These are phyloP conservation scores for Cercospora brassicicola DNA, from an alignment of 2,329 filamentous ascomycete species.

Conservation along the genomic window DNA sequence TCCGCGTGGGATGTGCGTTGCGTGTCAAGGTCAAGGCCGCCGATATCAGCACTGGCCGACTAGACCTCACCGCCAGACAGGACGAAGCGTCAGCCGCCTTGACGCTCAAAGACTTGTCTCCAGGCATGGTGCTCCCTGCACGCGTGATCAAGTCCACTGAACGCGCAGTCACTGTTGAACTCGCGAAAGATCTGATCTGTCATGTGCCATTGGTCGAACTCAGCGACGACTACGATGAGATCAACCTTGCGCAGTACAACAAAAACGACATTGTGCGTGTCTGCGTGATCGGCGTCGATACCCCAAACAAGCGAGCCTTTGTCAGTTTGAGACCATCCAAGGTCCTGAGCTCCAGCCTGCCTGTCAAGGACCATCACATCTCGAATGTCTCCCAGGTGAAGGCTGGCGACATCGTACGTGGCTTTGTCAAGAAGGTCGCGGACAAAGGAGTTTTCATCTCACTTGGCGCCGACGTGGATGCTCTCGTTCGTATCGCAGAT, in stretches of 20 bases:
- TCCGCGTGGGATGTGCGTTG: conserved; percentile 86
- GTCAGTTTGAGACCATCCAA: conserved; percentile 84
- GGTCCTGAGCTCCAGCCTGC: conserved; percentile 79
- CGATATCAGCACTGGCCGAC: conserved; percentile 68
- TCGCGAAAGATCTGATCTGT: conserved; percentile 76
- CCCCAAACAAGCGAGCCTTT: conserved; percentile 77
- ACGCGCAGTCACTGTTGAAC: conserved; percentile 77
- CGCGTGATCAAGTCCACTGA: conserved; percentile 84
- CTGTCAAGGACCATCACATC: conserved; percentile 79
- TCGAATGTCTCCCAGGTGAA: conserved; percentile 68
- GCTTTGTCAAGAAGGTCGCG: conserved; percentile 86
- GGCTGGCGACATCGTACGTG: conserved; percentile 76
- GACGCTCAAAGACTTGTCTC: conserved; percentile 69
- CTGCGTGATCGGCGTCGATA: conserved; percentile 78
- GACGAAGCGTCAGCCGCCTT: conserved; percentile 53
- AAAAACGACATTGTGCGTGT: conserved; percentile 87
- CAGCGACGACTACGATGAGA: conserved; percentile 79
- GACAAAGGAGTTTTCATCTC: conserved; percentile 87
- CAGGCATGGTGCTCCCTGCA: conserved; percentile 78
- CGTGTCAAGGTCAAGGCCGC: conserved; percentile 75
- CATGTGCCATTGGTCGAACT: conserved; percentile 81
- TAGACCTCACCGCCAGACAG: conserved; percentile 65
- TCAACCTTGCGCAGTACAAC: conserved; percentile 70
- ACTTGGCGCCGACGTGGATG: conserved; percentile 77
- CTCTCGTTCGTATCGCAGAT: conserved; percentile 80